These are phyloP conservation scores for Hypoxylon crocopeplum DNA, from an alignment of 495 filamentous ascomycete species.

Conservation along the genomic window DNA sequence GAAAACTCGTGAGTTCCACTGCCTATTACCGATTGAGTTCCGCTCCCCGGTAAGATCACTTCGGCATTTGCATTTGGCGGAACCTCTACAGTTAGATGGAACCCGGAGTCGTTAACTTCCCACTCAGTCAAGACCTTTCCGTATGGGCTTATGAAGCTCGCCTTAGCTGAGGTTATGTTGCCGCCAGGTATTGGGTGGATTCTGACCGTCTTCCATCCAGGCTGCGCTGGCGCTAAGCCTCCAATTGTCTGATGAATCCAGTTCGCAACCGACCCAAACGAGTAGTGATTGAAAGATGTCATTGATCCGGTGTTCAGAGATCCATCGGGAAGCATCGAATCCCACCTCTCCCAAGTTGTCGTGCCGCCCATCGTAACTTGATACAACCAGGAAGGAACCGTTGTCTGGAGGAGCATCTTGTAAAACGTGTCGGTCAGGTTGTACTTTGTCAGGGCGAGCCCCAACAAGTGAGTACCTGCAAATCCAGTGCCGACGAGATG, in stretches of 20 bases:
- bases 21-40: slow-evolving; percentile 14
- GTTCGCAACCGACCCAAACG: slow-evolving; percentile 42
- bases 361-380: slow-evolving; percentile 59
- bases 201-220: slow-evolving; percentile 45
- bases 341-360: slow-evolving; percentile 65
- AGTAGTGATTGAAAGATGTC: slow-evolving; percentile 60
- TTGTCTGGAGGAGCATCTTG: slow-evolving; percentile 42
- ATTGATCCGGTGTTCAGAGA: slow-evolving; percentile 59
- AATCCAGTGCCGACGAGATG: slow-evolving; percentile 62
- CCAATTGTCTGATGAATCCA: slow-evolving; percentile 45
- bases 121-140: slow-evolving; percentile 35
- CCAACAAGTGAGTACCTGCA: slow-evolving; percentile 59
- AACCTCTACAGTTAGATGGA: slow-evolving; percentile 32
- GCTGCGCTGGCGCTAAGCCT: slow-evolving; percentile 40
- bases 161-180: slow-evolving; percentile 38
- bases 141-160: slow-evolving; percentile 39
- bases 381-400: slow-evolving; percentile 58
- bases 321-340: slow-evolving; percentile 58
- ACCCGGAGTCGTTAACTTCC: slow-evolving; percentile 34
- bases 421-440: slow-evolving; percentile 45
- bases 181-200: slow-evolving; percentile 42
- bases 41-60: slow-evolving; percentile 26
- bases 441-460: slow-evolving; percentile 49
- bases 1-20: slow-evolving; percentile 23
- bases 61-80: slow-evolving; percentile 40